phyloP scores from a whole-genome alignment of 257 asterid genomes.

The Lantana camara region DNA sequence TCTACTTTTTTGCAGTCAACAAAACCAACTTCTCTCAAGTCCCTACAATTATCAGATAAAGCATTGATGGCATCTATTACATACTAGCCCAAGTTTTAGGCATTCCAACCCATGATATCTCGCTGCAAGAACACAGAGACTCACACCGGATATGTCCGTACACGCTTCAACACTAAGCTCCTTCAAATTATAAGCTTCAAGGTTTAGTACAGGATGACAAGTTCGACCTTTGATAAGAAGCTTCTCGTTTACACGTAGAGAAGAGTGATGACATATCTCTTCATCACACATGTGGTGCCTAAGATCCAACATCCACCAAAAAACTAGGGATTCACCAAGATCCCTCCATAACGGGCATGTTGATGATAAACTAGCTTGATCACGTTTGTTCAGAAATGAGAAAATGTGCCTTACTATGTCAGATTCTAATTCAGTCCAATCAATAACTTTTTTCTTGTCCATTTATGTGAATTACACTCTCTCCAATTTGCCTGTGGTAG shows the following conservation, averaged over 20 bases:
- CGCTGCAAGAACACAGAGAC: slow-evolving; percentile 70
- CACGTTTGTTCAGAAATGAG: slow-evolving; percentile 71
- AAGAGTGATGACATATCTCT: slow-evolving; percentile 60
- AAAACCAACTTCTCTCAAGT: slow-evolving; percentile 66
- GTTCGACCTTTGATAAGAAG: slow-evolving; percentile 81
- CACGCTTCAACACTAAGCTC: slow-evolving; percentile 77
- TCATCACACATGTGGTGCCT: slow-evolving; percentile 71
- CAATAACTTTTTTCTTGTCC: slow-evolving; percentile 44
- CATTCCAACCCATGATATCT: slow-evolving; percentile 74
- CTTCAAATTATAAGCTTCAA: slow-evolving; percentile 56
- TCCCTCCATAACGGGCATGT: slow-evolving; percentile 74
- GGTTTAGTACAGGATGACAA: slow-evolving; percentile 64
- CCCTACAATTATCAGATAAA: slow-evolving; percentile 57
- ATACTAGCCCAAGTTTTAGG: slow-evolving; percentile 83
- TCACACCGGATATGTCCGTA: slow-evolving; percentile 71
- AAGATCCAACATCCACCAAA: slow-evolving; percentile 71
- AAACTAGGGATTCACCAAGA: slow-evolving; percentile 60
- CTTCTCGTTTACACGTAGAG: slow-evolving; percentile 58
- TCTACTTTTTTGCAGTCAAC: slow-evolving; percentile 71
- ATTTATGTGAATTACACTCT: slow-evolving; percentile 47
- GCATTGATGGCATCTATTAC: slow-evolving; percentile 78
- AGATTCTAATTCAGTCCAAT: slow-evolving; percentile 79
- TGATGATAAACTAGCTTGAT: slow-evolving; percentile 79
- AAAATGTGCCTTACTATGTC: slow-evolving; percentile 73
- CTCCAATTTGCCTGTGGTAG: slow-evolving; percentile 49